These are phyloP conservation scores for Omphalea diandra DNA, from an alignment of 441 rosid genomes.

Conservation along the genomic window DNA sequence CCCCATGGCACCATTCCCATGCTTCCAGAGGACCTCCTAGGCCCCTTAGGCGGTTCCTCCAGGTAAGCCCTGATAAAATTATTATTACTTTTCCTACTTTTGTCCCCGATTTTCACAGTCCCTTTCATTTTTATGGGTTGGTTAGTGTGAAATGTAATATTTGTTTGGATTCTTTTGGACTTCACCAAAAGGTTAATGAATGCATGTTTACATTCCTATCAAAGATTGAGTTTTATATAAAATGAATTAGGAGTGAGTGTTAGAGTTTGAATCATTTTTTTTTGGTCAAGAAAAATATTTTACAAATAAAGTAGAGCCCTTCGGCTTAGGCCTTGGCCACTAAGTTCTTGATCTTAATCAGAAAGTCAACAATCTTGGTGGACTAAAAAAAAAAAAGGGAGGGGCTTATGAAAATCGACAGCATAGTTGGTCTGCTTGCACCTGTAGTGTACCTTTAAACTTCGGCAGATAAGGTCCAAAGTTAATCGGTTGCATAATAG, in stretches of 20 bases:
- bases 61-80: too few species aligned
- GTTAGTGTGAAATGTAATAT: too few species aligned
- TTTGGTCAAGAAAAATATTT: too few species aligned
- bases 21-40: slow-evolving; percentile 97
- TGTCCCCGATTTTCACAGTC: too few species aligned
- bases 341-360: background rate
- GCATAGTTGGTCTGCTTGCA: background rate
- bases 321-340: background rate
- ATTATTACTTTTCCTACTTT: background rate
- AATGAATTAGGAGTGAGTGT: too few species aligned
- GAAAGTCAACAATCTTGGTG: slow-evolving; percentile 16
- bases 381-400: slow-evolving; percentile 8
- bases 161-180: background rate
- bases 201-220: too few species aligned
- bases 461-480: background rate
- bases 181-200: slow-evolving; percentile 3
- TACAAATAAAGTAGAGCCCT: too few species aligned
- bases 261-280: too few species aligned
- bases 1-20: slow-evolving; percentile 98
- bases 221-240: too few species aligned
- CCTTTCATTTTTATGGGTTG: too few species aligned
- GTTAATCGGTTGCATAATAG: background rate
- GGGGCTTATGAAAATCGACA: background rate
- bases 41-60: slow-evolving; percentile 84
- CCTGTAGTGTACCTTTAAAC: too few species aligned